phyloP scores from a whole-genome alignment of 345 rosid genomes.

The Populus tremula region DNA sequence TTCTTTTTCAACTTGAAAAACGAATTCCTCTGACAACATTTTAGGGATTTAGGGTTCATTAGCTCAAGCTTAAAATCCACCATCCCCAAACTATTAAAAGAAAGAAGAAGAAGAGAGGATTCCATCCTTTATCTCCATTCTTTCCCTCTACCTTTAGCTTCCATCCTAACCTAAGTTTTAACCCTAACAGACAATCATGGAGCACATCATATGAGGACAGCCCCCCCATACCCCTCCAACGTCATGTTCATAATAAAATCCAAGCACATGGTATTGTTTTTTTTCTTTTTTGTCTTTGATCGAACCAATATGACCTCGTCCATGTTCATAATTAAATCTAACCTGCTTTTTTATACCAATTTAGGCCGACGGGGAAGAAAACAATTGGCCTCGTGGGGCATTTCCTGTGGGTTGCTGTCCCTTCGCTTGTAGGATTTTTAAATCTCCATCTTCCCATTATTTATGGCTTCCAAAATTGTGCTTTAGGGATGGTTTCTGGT shows the following conservation, averaged over 20 bases:
- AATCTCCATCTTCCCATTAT: not conserved
- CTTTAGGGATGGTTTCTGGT: not conserved
- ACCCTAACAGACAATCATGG: not conserved
- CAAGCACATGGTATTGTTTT: not conserved
- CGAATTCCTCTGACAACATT: not conserved
- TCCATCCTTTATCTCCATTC: no score
- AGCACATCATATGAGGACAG: not conserved
- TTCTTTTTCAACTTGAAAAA: no score
- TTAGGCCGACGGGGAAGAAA: not conserved
- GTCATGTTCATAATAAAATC: not conserved
- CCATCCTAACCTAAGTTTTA: not conserved
- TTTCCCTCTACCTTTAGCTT: no score
- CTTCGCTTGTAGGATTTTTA: not conserved
- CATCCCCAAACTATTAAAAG: no score
- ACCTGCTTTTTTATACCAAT: not conserved
- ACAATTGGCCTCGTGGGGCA: not conserved
- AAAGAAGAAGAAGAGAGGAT: no score
- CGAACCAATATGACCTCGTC: not conserved
- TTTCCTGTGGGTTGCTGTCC: not conserved
- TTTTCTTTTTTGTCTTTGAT: not conserved
- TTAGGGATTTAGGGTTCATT: no score
- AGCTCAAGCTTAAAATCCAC: no score
- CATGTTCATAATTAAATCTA: not conserved
- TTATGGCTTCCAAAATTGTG: not conserved
- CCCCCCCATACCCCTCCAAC: not conserved